A percentile compares a stretch with the other conserved stretches of the same genome.
Evolutionary conservation across 2,329 filamentous ascomycete genomes (phyloP).

Genomic region (Dothideomycetes sp.): DNA sequence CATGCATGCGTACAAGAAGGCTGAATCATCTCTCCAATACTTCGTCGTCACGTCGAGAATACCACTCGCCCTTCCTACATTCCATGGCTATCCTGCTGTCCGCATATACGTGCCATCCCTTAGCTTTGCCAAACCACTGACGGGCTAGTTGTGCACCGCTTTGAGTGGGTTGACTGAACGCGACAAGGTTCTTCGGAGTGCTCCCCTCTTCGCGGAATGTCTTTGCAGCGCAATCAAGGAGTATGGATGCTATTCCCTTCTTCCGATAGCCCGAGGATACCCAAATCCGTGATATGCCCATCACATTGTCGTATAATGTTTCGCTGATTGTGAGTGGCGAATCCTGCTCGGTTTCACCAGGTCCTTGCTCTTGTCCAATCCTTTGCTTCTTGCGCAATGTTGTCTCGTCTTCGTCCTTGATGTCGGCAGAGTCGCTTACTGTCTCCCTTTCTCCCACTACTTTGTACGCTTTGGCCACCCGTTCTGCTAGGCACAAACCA

Average conservation of each 20-base stretch:
- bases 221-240: slow-evolving; percentile 45
- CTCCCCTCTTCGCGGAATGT: slow-evolving; percentile 46
- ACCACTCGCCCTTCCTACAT: background rate
- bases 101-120: slow-evolving; percentile 51
- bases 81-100: slow-evolving; percentile 24
- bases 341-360: background rate
- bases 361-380: background rate
- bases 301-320: slow-evolving; percentile 34
- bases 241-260: slow-evolving; percentile 44
- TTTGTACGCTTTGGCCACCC: slow-evolving; percentile 44
- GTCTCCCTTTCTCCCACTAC: no score
- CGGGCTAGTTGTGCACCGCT: slow-evolving; percentile 47
- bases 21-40: background rate
- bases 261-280: slow-evolving; percentile 45
- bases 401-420: background rate
- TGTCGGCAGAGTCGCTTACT: no score
- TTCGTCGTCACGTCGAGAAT: background rate
- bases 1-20: background rate
- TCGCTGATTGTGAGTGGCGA: slow-evolving; percentile 30
- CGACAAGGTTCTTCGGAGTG: slow-evolving; percentile 43
- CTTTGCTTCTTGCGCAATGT: slow-evolving; percentile 6
- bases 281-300: slow-evolving; percentile 57
- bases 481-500: slow-evolving; percentile 50
- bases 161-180: slow-evolving; percentile 57
- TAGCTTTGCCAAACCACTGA: slow-evolving; percentile 44